A percentile compares a stretch with the other conserved stretches of the same genome.
Conservation (phyloP, 176 grass and related monocot species). For the Leersia perrieri region DNA sequence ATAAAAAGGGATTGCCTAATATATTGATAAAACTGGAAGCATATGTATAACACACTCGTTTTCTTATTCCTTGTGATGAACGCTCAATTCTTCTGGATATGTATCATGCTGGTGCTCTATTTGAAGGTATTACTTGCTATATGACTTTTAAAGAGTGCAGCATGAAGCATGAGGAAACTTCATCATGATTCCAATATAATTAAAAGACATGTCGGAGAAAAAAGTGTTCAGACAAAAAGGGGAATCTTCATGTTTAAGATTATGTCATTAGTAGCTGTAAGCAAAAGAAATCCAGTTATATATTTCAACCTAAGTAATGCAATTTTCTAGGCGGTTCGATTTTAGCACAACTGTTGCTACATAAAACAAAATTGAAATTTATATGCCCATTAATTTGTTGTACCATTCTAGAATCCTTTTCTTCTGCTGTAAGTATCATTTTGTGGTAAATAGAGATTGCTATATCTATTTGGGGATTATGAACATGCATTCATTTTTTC, state of each 20-base stretch:
- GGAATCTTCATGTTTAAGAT: background rate
- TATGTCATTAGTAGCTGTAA: background rate
- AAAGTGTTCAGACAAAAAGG: background rate
- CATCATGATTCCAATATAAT: background rate
- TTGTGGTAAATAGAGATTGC: background rate
- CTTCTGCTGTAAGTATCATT: background rate
- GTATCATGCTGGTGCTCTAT: background rate
- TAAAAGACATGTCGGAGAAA: background rate
- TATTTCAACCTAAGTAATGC: conserved; percentile 1
- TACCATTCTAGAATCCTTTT: background rate
- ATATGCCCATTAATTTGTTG: background rate
- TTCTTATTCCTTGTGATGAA: background rate
- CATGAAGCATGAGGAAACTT: background rate
- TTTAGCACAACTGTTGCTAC: background rate
- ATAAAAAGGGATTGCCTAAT: background rate
- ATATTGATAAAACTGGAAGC: background rate
- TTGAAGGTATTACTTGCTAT: background rate
- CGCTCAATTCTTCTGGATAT: background rate
- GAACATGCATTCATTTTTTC: background rate
- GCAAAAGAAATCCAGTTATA: background rate
- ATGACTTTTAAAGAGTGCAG: background rate
- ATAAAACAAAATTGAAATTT: background rate
- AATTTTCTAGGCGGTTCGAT: background rate
- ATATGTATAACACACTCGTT: background rate
- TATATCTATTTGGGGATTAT: background rate